phyloP scores from a whole-genome alignment of 2,329 filamentous ascomycete species.

The Penicillium sclerotigenum region DNA sequence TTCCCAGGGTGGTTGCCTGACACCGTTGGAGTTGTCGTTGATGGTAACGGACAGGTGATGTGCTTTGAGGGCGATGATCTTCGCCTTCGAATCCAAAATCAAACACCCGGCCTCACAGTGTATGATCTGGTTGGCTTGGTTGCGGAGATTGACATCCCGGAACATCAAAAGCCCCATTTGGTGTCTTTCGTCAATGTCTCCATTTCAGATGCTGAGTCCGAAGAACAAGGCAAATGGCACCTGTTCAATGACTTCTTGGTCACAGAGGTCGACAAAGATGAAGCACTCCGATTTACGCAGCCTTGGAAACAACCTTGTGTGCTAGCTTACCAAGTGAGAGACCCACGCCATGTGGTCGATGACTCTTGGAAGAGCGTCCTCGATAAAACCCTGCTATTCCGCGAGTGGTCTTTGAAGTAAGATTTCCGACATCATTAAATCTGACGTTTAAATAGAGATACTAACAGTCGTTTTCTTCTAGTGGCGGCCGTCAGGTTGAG shows the following conservation, averaged over 20 bases:
- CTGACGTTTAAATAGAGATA: not conserved
- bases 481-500: constrained; percentile 39
- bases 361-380: constrained; percentile 80
- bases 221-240: constrained; percentile 75
- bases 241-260: constrained; percentile 97
- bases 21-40: constrained; percentile 88
- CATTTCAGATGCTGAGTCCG: constrained; percentile 43
- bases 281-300: constrained; percentile 85
- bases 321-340: constrained; percentile 78
- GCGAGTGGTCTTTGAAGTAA: constrained; percentile 60
- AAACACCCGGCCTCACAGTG: constrained; percentile 75
- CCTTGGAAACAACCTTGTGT: constrained; percentile 92
- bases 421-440: constrained; percentile 8
- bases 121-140: constrained; percentile 91
- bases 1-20: constrained; percentile 88
- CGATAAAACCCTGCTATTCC: constrained; percentile 80
- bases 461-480: constrained; percentile 12
- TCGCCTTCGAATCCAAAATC: constrained; percentile 72
- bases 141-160: constrained; percentile 80
- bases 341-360: constrained; percentile 77
- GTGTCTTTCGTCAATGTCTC: constrained; percentile 85
- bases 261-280: constrained; percentile 70
- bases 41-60: constrained; percentile 78
- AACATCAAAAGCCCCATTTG: constrained; percentile 83
- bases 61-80: constrained; percentile 93